Evolutionary conservation across 208 protist genomes (phyloP).

Genomic region (Acanthamoeba lenticulata): DNA sequence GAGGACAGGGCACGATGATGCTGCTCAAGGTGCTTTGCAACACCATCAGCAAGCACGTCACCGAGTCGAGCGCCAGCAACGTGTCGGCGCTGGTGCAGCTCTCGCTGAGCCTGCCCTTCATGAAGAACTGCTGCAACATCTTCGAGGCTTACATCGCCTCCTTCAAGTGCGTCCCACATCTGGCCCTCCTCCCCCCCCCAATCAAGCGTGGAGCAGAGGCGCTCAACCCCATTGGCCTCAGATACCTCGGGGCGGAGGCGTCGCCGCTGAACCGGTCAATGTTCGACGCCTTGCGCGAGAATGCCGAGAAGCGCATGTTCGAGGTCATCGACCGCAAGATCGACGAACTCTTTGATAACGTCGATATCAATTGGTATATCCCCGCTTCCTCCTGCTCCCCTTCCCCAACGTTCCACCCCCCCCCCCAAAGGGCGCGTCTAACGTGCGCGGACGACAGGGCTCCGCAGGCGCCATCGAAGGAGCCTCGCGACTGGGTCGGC

Average conservation of each 20-base stretch:
- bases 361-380: conserved; percentile 1
- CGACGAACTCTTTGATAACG: conserved; percentile 28
- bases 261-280: neutral
- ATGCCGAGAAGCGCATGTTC: conserved; percentile 26
- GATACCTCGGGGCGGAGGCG: neutral
- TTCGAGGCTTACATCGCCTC: conserved; percentile 18
- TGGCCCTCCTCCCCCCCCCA: neutral
- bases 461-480: neutral
- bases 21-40: conserved; percentile 31
- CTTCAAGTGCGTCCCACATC: neutral
- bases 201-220: neutral
- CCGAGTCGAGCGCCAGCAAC: conserved; percentile 20
- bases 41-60: conserved; percentile 41
- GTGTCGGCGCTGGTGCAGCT: conserved; percentile 17
- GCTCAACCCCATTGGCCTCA: neutral
- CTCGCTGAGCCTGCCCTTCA: neutral
- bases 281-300: conserved; percentile 10
- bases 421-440: neutral
- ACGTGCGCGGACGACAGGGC: neutral
- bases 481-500: neutral
- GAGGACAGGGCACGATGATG: neutral
- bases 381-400: neutral
- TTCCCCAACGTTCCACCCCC: neutral
- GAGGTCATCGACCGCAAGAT: conserved; percentile 43
- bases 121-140: conserved; percentile 17